Base-by-base conservation (phyloP, 2,329 filamentous ascomycete genomes). In the Cladosporium oxysporum region DNA sequence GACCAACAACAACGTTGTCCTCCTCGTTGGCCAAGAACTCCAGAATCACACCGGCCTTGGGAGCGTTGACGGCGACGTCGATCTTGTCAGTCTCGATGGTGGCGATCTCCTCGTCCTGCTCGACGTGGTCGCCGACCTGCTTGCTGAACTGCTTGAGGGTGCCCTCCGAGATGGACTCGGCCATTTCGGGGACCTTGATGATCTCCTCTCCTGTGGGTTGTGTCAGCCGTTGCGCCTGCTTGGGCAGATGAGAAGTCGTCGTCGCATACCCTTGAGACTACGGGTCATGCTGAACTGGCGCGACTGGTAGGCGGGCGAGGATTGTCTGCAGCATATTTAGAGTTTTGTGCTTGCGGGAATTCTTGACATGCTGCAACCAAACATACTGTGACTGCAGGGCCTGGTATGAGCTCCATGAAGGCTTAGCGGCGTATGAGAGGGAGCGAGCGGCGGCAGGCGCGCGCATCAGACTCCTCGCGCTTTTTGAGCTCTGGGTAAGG, bases 71-170 rank as follows among this genome's bases (percentile, higher is more conserved):
- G 29, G 94, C 90, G 55, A 99, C 92, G 79, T 99, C 95, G 76
- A 98, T 98, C 93, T 99, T 99, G 86, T 99, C 95, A 16, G 95
- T 99, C 82, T 99, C 95, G 76, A 99, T 99, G 59, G 94, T 97
- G 35, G 95, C 95, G 79, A 99, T 94, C 79, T 99, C 95, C 82
- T 98, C 95, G 76, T 99, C 95, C 75, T 90, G 90, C 83, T 96
- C 93, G 62, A 99, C 93, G 74, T 88, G 93, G 78, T 99, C 95
- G 75, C 95, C 95, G 73, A 97, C 84, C 81, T 94, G 84, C 83
- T 98, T 98, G 75, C 88, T 90, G 84, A 93, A 98, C 77, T 97
- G 93, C 83, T 97, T 97, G 76, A 99, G 80, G 26, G 95, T 99
- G 68, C 95, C 95, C 81, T 99, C 95, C 53, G 92, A 96, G 79